Percentiles rank a stretch among this genome's conserved stretches.
Evolutionary conservation across 495 filamentous ascomycete species (phyloP).

Genomic region (Cercophora sp.): DNA sequence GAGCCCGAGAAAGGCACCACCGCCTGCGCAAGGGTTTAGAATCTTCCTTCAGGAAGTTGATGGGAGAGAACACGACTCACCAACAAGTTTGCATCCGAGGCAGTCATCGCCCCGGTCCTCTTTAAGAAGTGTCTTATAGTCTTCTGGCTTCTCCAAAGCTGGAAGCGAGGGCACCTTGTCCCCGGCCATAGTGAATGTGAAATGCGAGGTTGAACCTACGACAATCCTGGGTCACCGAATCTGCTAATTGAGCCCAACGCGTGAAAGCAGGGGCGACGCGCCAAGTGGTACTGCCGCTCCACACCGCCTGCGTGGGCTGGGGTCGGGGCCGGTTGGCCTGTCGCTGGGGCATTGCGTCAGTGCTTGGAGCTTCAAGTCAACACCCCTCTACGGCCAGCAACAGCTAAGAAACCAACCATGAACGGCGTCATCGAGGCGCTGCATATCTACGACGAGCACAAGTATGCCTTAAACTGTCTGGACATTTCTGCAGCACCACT

Average conservation of each 20-base stretch:
- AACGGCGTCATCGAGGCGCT: conserved; percentile 89
- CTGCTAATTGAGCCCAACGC: too few relatives aligned
- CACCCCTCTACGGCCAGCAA: not conserved
- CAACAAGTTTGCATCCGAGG: conserved; percentile 61
- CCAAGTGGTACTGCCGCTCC: not conserved
- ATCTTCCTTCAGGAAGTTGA: too few relatives aligned
- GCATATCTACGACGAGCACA: conserved; percentile 92
- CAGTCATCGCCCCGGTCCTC: conserved; percentile 67
- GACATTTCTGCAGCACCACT: too few relatives aligned
- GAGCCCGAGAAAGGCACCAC: conserved; percentile 81
- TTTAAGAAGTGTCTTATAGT: conserved; percentile 50
- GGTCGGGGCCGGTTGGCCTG: too few relatives aligned
- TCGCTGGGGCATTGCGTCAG: conserved; percentile 26
- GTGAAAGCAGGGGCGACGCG: too few relatives aligned
- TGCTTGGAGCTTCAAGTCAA: conserved; percentile 13
- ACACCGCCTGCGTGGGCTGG: conserved; percentile 10
- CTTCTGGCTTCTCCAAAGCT: conserved; percentile 47
- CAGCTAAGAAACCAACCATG: conserved; percentile 42
- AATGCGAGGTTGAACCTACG: too few relatives aligned
- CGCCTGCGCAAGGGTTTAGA: too few relatives aligned
- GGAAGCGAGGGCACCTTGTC: conserved; percentile 38
- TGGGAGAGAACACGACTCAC: too few relatives aligned
- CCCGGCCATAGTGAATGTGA: conserved; percentile 37
- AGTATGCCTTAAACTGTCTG: too few relatives aligned
- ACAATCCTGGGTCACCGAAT: too few relatives aligned